Evolutionary conservation across 768 basidiomycete genomes (phyloP), one percentile per base, ranked within the genome.

Genomic region (Suillus variegatus): DNA sequence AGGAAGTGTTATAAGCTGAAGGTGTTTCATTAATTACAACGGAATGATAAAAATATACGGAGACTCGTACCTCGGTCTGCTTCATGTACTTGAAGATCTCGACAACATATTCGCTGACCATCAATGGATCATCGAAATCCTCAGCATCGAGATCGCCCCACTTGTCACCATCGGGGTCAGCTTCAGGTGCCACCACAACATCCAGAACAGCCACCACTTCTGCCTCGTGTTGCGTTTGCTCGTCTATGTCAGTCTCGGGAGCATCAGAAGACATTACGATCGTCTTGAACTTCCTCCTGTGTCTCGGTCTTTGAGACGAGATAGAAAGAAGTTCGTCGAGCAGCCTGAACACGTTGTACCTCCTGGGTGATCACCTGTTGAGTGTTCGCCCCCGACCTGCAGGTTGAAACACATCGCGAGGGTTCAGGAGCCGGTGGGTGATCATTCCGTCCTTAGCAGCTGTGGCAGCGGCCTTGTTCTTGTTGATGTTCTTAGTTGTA

Each of bases 141-240:
- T 96, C 95, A 1, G 87, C 88, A 68, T 98, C 95, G 18, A 99
- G 84, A 72, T 99, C 97, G 38, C 92, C 92, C 95, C 95, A 99
- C 73, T 84, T 80, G 72, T 80, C 69, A 67, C 82, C 82, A 64
- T 90, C 82, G 4, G 88, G 88, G 68, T 90, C 89, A 5, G 86
- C 88, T 73, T 92, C 92, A 4, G 71, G 75, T 66, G 88, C 86
- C 14, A 79, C 80, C 36, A 86, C 79, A 35, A 75, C 68, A 40
- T 85, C 77, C 9, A 85, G 81, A 16, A 80, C 79, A 3, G 76
- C 77, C n/a, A 79, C 84, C 55, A 69, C 72, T 67, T 79, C 71
- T 46, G 73, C 71, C 32, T 71, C 71, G 22, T 63, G 70, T 20
- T 72, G 67, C 10, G 55, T 55, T 36, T 63, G 61, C 13, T 84